phyloP scores from a whole-genome alignment of 495 filamentous ascomycete genomes.

The Penicillium goetzii region DNA sequence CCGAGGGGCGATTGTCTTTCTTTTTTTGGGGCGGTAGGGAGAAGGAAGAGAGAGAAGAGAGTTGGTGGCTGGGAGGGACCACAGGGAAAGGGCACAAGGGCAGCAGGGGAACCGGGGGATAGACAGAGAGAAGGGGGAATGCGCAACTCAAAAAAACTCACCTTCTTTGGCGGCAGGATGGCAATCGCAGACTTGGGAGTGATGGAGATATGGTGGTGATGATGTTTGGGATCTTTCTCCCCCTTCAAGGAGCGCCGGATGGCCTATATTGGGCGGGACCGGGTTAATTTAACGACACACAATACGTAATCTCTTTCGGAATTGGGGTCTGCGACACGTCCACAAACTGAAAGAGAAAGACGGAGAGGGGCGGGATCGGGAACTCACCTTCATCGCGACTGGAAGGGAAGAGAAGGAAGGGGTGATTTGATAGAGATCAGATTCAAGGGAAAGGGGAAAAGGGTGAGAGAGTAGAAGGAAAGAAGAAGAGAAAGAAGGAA shows the following conservation, averaged over 20 bases:
- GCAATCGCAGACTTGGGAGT: conserved; percentile 92
- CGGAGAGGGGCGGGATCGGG: conserved; percentile 2
- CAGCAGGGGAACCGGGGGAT: not conserved
- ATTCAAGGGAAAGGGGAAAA: conserved; percentile 1
- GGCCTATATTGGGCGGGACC: conserved; percentile 54
- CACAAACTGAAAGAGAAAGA: conserved; percentile 18
- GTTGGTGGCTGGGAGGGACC: conserved; percentile 17
- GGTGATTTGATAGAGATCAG: too few relatives aligned
- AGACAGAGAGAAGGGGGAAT: conserved; percentile 7
- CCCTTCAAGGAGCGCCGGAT: conserved; percentile 86
- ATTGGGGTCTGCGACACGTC: conserved; percentile 9
- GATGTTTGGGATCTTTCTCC: conserved; percentile 74
- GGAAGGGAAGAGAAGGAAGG: conserved; percentile 4
- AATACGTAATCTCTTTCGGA: conserved; percentile 24
- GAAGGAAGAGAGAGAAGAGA: conserved; percentile 10
- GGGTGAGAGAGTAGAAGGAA: not conserved
- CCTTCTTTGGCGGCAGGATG: conserved; percentile 96
- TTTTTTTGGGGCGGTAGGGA: conserved; percentile 9
- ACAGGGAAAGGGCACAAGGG: not conserved
- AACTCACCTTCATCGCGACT: conserved; percentile 35
- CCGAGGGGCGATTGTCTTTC: conserved; percentile 4
- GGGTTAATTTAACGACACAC: conserved; percentile 20
- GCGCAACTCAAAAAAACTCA: conserved; percentile 42
- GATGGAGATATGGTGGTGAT: conserved; percentile 82
- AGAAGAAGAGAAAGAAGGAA: not conserved